Conservation (phyloP, 768 basidiomycete species). For the Albatrellus ellisii region DNA sequence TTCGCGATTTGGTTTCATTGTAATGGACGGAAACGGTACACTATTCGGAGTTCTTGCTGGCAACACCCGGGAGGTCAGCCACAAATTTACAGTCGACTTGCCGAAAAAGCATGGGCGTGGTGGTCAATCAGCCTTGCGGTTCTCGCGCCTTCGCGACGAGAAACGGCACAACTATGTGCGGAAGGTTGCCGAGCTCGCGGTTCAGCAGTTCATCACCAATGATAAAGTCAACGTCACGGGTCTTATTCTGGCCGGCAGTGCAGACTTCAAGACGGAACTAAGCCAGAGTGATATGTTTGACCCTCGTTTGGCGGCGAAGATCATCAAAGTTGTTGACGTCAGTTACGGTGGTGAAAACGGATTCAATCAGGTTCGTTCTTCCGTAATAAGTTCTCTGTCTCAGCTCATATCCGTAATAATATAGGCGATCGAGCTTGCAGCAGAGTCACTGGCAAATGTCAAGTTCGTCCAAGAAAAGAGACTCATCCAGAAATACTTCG, state of each 20-base stretch:
- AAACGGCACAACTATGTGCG: conserved; percentile 99
- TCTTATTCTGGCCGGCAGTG: conserved; percentile 89
- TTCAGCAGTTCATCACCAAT: conserved; percentile 94
- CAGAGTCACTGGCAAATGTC: conserved; percentile 93
- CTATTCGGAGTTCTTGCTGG: conserved; percentile 93
- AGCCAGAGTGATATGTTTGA: conserved; percentile 97
- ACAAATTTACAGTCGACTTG: conserved; percentile 98
- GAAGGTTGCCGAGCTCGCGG: conserved; percentile 94
- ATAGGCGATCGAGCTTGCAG: conserved; percentile 92
- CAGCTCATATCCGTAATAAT: neutral
- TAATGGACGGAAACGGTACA: conserved; percentile 98
- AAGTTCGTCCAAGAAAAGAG: conserved; percentile 99
- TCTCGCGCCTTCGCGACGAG: conserved; percentile 97
- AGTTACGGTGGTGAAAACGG: conserved; percentile 98
- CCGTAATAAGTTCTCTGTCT: neutral
- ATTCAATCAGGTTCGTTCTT: conserved; percentile 79
- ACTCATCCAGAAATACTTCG: conserved; percentile 96
- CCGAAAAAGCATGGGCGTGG: conserved; percentile 99
- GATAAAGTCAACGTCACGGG: conserved; percentile 99
- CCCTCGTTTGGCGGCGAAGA: conserved; percentile 70
- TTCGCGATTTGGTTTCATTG: conserved; percentile 96
- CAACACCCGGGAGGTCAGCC: conserved; percentile 92
- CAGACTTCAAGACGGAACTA: conserved; percentile 98
- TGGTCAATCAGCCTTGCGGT: conserved; percentile 99
- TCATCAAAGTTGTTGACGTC: conserved; percentile 98